These are phyloP conservation scores for Quercus engelmannii DNA, from an alignment of 306 rosid genomes.

Conservation along the genomic window DNA sequence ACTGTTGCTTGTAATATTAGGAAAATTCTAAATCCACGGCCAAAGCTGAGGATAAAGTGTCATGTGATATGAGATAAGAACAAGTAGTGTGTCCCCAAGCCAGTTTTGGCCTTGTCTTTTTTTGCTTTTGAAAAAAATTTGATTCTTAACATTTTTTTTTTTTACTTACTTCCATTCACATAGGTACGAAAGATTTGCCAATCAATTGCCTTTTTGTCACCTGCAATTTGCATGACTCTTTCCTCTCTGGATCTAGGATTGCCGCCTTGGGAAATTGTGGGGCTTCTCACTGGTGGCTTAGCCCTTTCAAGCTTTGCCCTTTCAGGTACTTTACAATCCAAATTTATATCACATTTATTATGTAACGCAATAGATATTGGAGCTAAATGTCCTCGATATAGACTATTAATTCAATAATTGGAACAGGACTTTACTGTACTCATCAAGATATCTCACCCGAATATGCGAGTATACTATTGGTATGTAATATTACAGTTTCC, in stretches of 20 bases:
- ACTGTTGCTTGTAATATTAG: not conserved
- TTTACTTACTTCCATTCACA: conserved; percentile 12
- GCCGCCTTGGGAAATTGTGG: conserved; percentile 93
- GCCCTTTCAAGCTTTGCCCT: conserved; percentile 98
- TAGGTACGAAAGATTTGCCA: conserved; percentile 99
- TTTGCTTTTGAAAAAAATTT: not conserved
- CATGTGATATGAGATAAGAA: not conserved
- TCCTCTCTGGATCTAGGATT: conserved; percentile 92
- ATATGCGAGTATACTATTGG: conserved; percentile 93
- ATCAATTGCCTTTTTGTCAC: conserved; percentile 89
- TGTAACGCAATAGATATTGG: not conserved
- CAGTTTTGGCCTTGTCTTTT: not conserved
- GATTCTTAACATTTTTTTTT: conserved; percentile 18
- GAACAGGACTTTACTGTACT: conserved; percentile 90
- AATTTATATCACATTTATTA: not conserved
- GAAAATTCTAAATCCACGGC: conserved; percentile 9
- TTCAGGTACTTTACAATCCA: conserved; percentile 54
- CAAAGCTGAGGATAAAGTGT: not conserved
- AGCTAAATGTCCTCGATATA: conserved; percentile 11
- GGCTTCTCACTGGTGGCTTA: conserved; percentile 76
- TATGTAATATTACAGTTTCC: conserved; percentile 26
- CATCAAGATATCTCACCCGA: conserved; percentile 97
- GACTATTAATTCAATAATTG: conserved; percentile 14
- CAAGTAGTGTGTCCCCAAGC: conserved; percentile 2
- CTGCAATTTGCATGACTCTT: conserved; percentile 97